Evolutionary conservation across 1,139 yeast genomes (phyloP), one percentile per base, ranked within the genome.

Genomic region (Pichiaceae sp.): DNA sequence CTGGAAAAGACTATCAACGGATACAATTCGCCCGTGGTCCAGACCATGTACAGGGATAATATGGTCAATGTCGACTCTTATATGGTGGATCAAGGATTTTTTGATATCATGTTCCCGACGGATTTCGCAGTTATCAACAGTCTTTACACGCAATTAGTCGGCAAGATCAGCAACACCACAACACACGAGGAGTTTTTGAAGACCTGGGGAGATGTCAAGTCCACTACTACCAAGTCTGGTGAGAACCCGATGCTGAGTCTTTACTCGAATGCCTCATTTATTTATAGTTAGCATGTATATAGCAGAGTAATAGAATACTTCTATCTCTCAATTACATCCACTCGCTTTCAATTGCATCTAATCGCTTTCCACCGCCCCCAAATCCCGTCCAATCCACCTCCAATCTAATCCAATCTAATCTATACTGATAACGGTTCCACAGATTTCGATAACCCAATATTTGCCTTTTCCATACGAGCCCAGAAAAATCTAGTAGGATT

Each of bases 241-340:
- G 95, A 84, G 48, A 83, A 83, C 49, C 95, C 95, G n/a, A 76
- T 85, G 89, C 56, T 85, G 42, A 82, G 81, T 39, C 74, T 84
- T 44, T 85, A 85, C 55, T 66, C 70, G 34, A 85, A 85, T 53
- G 95, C 86, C 4, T 78, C 85, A 25, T 84, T 84, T 50, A 65
- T 83, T 69, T 70, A 71, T 38, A 71, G 74, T 42, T 68, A 19
- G 29, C 25, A 21, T 21, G 25, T 21, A 21, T 12, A 21, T 21
- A 21, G 25, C 8, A 8, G 12, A 21, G 25, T 12, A 12, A 21
- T 21, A 8, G 12, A 21, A 21, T 12, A 8, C 11, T 12, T 8
- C 25, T 8, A 21, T 21, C 11, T 21, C 11, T 21, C 11, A 12
- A 21, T 21, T 21, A n/a, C n/a, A n/a, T n/a, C n/a, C n/a, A n/a